phyloP scores from a whole-genome alignment of 768 basidiomycete genomes.

The Lentinus brumalis region DNA sequence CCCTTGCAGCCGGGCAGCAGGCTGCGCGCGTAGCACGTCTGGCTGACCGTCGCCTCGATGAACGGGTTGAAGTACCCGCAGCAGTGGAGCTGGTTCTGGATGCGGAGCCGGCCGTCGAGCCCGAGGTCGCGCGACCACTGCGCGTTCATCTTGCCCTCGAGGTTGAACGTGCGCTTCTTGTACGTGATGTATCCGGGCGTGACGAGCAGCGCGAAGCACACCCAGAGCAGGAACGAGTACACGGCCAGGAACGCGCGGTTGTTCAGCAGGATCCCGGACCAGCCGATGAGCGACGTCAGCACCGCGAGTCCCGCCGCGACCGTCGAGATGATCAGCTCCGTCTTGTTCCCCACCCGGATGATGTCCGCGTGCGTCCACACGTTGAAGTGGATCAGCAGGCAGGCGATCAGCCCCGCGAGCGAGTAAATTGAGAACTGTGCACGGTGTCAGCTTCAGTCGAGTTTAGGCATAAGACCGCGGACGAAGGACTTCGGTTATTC shows the following conservation, averaged over 20 bases:
- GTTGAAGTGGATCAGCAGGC: conserved; percentile 78
- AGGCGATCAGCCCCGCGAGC: conserved; percentile 60
- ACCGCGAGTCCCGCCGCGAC: conserved; percentile 60
- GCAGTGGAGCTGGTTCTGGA: conserved; percentile 76
- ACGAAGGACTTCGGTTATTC: too few species aligned
- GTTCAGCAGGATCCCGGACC: conserved; percentile 81
- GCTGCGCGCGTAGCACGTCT: conserved; percentile 74
- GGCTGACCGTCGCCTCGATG: conserved; percentile 74
- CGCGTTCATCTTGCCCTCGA: conserved; percentile 78
- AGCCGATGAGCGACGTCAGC: conserved; percentile 71
- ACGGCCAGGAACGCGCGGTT: conserved; percentile 80
- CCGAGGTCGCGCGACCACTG: conserved; percentile 74
- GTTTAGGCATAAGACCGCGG: too few species aligned
- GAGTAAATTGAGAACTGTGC: conserved; percentile 60
- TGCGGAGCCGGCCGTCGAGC: conserved; percentile 57
- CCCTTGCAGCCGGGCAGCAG: conserved; percentile 75
- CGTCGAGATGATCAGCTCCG: conserved; percentile 73
- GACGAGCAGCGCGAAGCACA: conserved; percentile 69
- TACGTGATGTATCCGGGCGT: conserved; percentile 80
- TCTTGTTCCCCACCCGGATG: conserved; percentile 66
- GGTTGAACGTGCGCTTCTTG: conserved; percentile 72
- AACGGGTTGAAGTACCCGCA: conserved; percentile 84
- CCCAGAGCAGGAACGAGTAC: conserved; percentile 73
- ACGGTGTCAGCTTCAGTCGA: background rate
- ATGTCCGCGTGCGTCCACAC: conserved; percentile 71